A percentile compares a stretch with the other conserved stretches of the same genome.
Evolutionary conservation across 805 yeast genomes (phyloP).

Genomic region (Yarrowia sp.): DNA sequence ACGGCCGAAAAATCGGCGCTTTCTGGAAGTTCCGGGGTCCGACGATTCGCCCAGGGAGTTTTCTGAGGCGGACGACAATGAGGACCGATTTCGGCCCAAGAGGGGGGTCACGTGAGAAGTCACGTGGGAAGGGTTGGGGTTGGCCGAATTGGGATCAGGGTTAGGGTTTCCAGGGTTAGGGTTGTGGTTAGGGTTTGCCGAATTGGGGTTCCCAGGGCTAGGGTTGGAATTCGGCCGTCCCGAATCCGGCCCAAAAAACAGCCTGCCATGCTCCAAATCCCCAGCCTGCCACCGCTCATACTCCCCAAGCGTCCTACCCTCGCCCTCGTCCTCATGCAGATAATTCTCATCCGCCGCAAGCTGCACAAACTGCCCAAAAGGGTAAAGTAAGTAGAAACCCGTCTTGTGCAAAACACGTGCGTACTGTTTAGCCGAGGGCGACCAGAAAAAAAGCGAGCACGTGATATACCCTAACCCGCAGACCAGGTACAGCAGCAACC

Average conservation of each 20-base stretch:
- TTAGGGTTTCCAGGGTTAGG: slow-evolving; percentile 22
- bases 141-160: slow-evolving; percentile 16
- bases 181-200: slow-evolving; percentile 34
- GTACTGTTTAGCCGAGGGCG: slow-evolving; percentile 63
- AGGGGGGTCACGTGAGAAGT: slow-evolving; percentile 17
- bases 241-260: slow-evolving; percentile 76
- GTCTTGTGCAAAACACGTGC: slow-evolving; percentile 65
- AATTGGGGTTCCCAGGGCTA: neutral
- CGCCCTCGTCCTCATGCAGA: slow-evolving; percentile 83
- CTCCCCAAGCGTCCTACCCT: slow-evolving; percentile 84
- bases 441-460: slow-evolving; percentile 56
- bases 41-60: slow-evolving; percentile 17
- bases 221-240: neutral
- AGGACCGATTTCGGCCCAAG: slow-evolving; percentile 11
- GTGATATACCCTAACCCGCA: slow-evolving; percentile 51
- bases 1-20: slow-evolving; percentile 78
- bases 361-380: slow-evolving; percentile 90
- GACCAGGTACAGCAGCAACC: slow-evolving; percentile 53
- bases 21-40: slow-evolving; percentile 8
- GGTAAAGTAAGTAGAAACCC: slow-evolving; percentile 76
- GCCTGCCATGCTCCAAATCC: slow-evolving; percentile 71
- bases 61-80: slow-evolving; percentile 20
- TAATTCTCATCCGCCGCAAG: slow-evolving; percentile 80
- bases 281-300: slow-evolving; percentile 86
- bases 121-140: slow-evolving; percentile 40